Base-by-base conservation (phyloP, 352 stramenopile species). In the Plasmopara muralis region DNA sequence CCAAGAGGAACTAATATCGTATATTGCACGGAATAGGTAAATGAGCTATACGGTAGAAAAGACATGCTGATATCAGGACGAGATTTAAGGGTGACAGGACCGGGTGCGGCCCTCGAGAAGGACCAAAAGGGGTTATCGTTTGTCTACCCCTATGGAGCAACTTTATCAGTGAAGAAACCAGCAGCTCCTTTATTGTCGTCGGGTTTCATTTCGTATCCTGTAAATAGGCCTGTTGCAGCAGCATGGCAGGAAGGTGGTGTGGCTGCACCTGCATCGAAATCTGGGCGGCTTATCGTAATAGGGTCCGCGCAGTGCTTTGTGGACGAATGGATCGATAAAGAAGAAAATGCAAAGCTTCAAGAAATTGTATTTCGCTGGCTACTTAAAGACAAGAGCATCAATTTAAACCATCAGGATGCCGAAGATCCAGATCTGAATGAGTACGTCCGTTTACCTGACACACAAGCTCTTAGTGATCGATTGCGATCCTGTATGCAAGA, bases 291-390 rank as follows among this genome's bases (percentile, higher is more conserved):
- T 4, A 66, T 90, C 5, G 93, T 98, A 0, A 75, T 98, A 39
- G 94, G 91, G 15, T 97, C 87, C 14, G 70, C 83, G 0, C 89
- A 98, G 29, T 95, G 97, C 41, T 97, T 98, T 57, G 76, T 78
- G 12, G 94, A 98, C 59, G 84, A 97, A 37, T 98, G 87, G 87
- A 67, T 98, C 16, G 89, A 97, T 61, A 97, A 98, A 64, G 89
- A 97, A 60, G 86, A 97, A 49, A 98, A 98, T 67, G 58, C 53
- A 6, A 92, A 93, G 53, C 70, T 98, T 4, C 87, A 88, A 52
- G 89, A 98, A 43, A 81, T 98, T 42, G 55, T 98, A 33, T 90
- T 98, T 45, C 82, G 87, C 25, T 98, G 93, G 87, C 68, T 98
- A 1, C 70, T 98, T 0, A 85, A 89, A 35, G 86, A 97, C 64